Percentiles rank a stretch among this genome's conserved stretches.
Evolutionary conservation across 2,329 filamentous ascomycete genomes (phyloP).

Genomic region (Escovopsis sp.): DNA sequence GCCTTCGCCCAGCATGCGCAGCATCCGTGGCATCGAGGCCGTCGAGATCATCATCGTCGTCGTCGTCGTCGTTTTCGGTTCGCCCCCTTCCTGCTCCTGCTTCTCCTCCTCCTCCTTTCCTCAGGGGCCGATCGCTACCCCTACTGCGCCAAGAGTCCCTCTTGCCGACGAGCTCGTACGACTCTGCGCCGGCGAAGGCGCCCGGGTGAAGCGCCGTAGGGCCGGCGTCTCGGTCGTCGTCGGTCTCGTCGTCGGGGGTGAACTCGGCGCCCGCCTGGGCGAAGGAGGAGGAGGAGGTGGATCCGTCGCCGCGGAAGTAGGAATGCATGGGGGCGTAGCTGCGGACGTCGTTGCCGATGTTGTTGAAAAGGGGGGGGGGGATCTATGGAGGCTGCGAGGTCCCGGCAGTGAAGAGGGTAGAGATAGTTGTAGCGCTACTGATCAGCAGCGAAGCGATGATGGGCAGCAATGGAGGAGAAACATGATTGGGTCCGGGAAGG

Average conservation of each 20-base stretch:
- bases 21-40: neutral
- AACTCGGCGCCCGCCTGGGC: slow-evolving; percentile 24
- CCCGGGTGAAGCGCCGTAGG: too few relatives aligned
- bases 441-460: too few relatives aligned
- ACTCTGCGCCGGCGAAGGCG: slow-evolving; percentile 15
- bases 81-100: slow-evolving; percentile 5
- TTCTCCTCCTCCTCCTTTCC: slow-evolving; percentile 3
- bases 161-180: slow-evolving; percentile 19
- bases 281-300: slow-evolving; percentile 24
- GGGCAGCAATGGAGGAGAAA: neutral
- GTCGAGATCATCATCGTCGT: neutral
- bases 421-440: neutral
- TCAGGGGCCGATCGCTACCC: slow-evolving; percentile 7
- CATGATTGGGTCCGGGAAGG: neutral
- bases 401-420: neutral
- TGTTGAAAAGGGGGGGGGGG: too few relatives aligned
- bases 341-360: neutral
- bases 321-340: slow-evolving; percentile 7
- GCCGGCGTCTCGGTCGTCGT: too few relatives aligned
- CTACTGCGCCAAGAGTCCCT: slow-evolving; percentile 1
- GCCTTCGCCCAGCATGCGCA: slow-evolving; percentile 11
- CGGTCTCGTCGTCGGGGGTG: slow-evolving; percentile 18
- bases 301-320: slow-evolving; percentile 12
- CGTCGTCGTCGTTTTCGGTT: neutral
- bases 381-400: neutral